These are phyloP conservation scores for Thoreauomyces humboldtii DNA, from an alignment of 192 early-diverging fungal genomes.

Conservation along the genomic window DNA sequence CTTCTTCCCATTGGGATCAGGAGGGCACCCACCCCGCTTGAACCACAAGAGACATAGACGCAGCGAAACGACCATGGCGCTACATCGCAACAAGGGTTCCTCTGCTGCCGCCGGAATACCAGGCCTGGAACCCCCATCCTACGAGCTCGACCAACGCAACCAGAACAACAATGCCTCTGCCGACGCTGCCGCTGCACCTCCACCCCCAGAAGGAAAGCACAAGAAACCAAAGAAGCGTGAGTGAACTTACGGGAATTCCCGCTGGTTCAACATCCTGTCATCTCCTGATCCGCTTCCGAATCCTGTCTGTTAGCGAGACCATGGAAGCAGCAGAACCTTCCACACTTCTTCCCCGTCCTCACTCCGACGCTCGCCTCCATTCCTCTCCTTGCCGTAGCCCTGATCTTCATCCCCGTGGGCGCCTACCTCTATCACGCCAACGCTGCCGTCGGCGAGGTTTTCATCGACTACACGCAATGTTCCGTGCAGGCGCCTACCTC, in stretches of 20 bases:
- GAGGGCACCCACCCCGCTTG: no score
- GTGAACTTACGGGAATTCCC: no score
- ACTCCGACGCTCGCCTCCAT: conserved; percentile 14
- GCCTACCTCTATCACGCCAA: conserved; percentile 17
- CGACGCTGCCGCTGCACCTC: neutral
- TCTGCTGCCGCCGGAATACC: no score
- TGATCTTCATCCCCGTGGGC: conserved; percentile 24
- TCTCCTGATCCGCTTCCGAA: no score
- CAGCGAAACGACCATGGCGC: no score
- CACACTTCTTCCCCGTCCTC: conserved; percentile 15
- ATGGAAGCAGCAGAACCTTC: conserved; percentile 25
- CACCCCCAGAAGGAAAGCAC: no score
- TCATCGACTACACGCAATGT: conserved; percentile 95
- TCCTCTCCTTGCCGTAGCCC: conserved; percentile 19
- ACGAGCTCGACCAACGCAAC: neutral
- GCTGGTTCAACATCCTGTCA: no score
- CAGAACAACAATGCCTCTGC: neutral
- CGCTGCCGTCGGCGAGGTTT: conserved; percentile 55
- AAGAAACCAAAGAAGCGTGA: no score
- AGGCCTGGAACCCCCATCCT: neutral
- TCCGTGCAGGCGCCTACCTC: conserved; percentile 8
- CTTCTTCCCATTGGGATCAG: no score
- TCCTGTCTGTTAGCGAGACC: no score
- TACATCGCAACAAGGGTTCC: no score
- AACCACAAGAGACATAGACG: no score